Percentiles rank a stretch among this genome's conserved stretches.
phyloP scores from a whole-genome alignment of 768 basidiomycete species.

The Boletus rufocinnamomeus region DNA sequence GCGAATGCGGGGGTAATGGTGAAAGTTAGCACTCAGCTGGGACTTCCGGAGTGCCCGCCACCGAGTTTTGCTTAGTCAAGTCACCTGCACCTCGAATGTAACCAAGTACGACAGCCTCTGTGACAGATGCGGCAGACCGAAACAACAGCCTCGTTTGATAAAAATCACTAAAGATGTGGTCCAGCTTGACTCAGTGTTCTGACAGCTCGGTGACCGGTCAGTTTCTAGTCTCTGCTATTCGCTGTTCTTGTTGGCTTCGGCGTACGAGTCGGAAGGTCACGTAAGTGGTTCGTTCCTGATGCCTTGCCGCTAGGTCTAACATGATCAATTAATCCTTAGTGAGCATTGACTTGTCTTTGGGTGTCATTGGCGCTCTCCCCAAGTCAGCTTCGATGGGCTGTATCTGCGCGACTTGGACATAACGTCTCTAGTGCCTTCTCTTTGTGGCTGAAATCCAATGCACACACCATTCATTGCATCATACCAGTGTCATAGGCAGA shows the following conservation, averaged over 20 bases:
- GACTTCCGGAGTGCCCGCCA: slow-evolving; percentile 16
- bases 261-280: neutral
- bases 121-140: neutral
- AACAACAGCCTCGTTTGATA: neutral
- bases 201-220: neutral
- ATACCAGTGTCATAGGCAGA: neutral
- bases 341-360: no score
- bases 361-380: neutral
- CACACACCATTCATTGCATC: neutral
- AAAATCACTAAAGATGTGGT: neutral
- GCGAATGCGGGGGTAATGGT: slow-evolving; percentile 19
- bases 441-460: neutral
- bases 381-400: neutral
- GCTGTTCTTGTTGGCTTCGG: neutral
- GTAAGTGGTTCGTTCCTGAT: neutral
- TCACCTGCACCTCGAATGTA: neutral
- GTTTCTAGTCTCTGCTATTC: neutral
- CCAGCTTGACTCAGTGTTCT: neutral
- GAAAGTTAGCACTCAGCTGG: slow-evolving; percentile 15
- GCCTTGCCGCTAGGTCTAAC: neutral
- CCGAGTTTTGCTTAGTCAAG: slow-evolving; percentile 29
- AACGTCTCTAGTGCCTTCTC: neutral
- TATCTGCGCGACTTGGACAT: neutral
- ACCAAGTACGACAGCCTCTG: no score
- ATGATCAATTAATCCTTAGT: neutral